Evolutionary conservation across 257 asterid species (phyloP).

Genomic region (Scutellaria galericulata): DNA sequence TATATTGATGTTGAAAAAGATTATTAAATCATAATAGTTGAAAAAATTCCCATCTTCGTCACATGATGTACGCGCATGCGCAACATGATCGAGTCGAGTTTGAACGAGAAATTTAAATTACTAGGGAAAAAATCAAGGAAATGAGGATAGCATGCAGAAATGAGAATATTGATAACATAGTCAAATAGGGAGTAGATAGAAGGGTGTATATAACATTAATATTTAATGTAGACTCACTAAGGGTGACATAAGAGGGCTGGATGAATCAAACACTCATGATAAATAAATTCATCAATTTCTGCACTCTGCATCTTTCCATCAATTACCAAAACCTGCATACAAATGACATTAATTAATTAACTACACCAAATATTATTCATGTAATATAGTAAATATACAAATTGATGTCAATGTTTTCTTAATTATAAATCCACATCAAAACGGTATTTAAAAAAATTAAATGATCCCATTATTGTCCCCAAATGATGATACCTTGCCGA

Average conservation of each 20-base stretch:
- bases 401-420: neutral
- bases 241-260: constrained; percentile 94
- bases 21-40: no score
- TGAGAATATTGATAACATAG: no score
- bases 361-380: no score
- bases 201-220: neutral
- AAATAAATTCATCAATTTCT: constrained; percentile 91
- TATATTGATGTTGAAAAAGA: no score
- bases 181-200: neutral
- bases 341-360: neutral
- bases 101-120: neutral
- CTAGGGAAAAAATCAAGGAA: neutral
- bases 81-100: neutral
- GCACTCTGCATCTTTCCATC: constrained; percentile 99
- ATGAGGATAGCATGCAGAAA: neutral
- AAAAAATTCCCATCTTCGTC: neutral
- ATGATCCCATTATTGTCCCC: no score
- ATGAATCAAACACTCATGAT: constrained; percentile 95
- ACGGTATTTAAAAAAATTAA: neutral
- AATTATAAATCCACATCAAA: neutral
- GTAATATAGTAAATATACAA: neutral
- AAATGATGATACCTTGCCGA: constrained; percentile 66
- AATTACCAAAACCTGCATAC: constrained; percentile 78
- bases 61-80: constrained; percentile 27
- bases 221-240: constrained; percentile 49